Conservation (phyloP, 805 yeast genomes). For the Spathaspora sp. region DNA sequence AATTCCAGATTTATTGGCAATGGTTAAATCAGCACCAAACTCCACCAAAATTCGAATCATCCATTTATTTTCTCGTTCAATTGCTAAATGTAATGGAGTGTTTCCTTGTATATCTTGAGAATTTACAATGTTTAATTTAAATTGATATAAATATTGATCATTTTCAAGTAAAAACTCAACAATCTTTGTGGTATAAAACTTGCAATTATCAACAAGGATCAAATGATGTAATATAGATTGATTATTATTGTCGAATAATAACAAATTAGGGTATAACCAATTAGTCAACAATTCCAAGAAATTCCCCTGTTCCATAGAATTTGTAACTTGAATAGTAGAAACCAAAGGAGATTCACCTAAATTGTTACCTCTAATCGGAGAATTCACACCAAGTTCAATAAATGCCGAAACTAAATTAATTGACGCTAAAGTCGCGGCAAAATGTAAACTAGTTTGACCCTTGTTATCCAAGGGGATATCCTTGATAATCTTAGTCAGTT, state of each 20-base stretch:
- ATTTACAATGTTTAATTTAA: slow-evolving; percentile 24
- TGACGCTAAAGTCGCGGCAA: slow-evolving; percentile 40
- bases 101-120: slow-evolving; percentile 36
- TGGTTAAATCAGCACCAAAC: slow-evolving; percentile 49
- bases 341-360: slow-evolving; percentile 44
- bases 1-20: slow-evolving; percentile 82
- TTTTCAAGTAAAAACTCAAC: slow-evolving; percentile 26
- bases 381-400: slow-evolving; percentile 29
- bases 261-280: slow-evolving; percentile 59
- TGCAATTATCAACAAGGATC: slow-evolving; percentile 44
- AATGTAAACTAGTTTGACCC: slow-evolving; percentile 42
- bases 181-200: slow-evolving; percentile 32
- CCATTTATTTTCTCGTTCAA: slow-evolving; percentile 37
- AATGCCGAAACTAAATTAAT: slow-evolving; percentile 30
- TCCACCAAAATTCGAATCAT: slow-evolving; percentile 30
- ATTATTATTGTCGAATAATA: slow-evolving; percentile 53
- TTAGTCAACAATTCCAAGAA: slow-evolving; percentile 65
- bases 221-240: slow-evolving; percentile 87
- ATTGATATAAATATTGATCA: slow-evolving; percentile 15
- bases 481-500: slow-evolving; percentile 12
- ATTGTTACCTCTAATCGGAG: slow-evolving; percentile 37
- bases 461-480: slow-evolving; percentile 38
- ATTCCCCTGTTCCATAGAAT: slow-evolving; percentile 72
- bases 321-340: slow-evolving; percentile 79
- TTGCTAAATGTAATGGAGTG: slow-evolving; percentile 39